Evolutionary conservation across 768 basidiomycete species (phyloP).

Genomic region (Hemileccinum rubropunctum): DNA sequence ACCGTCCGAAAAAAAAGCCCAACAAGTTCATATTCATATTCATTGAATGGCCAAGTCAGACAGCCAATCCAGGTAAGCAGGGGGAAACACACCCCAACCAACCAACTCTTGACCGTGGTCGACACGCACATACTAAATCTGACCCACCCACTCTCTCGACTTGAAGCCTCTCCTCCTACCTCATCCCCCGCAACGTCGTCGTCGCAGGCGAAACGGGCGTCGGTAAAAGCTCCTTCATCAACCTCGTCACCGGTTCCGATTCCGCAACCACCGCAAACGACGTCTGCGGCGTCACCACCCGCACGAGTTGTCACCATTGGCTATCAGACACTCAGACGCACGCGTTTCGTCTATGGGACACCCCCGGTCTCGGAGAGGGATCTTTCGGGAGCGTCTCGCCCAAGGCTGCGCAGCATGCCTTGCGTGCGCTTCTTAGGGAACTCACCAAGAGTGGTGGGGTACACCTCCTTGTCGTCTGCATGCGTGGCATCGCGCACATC

Average conservation of each 20-base stretch:
- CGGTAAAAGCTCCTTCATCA: constrained; percentile 27
- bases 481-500: constrained; percentile 18
- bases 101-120: too few relatives aligned
- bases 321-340: constrained; percentile 17
- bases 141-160: neutral
- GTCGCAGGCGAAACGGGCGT: constrained; percentile 25
- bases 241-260: constrained; percentile 16
- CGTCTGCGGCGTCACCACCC: constrained; percentile 21
- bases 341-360: constrained; percentile 23
- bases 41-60: constrained; percentile 8
- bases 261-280: constrained; percentile 21
- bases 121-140: neutral
- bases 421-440: constrained; percentile 17
- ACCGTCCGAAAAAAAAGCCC: neutral
- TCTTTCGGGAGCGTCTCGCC: constrained; percentile 23
- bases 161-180: neutral
- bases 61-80: constrained; percentile 8
- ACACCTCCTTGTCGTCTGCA: constrained; percentile 25
- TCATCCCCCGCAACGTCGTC: constrained; percentile 20
- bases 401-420: constrained; percentile 17
- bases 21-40: neutral
- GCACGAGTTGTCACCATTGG: constrained; percentile 12
- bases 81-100: too few relatives aligned
- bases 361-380: constrained; percentile 22
- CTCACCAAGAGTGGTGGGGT: constrained; percentile 23